phyloP scores from a whole-genome alignment of 2,329 filamentous ascomycete genomes.

The Lachnellula cervina region DNA sequence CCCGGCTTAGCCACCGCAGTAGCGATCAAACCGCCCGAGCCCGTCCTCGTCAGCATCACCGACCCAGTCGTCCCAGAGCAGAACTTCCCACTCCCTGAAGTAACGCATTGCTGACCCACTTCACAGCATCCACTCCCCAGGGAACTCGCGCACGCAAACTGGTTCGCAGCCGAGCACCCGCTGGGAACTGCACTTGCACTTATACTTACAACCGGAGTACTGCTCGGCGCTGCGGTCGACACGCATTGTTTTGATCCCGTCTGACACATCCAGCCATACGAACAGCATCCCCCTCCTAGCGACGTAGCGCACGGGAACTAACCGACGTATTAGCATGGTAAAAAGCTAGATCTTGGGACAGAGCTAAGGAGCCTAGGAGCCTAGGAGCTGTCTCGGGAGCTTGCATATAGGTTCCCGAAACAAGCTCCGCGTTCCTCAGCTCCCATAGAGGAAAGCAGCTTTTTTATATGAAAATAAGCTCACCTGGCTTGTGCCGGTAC shows the following conservation, averaged over 20 bases:
- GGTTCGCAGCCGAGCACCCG: conserved; percentile 43
- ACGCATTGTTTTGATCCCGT: conserved; percentile 32
- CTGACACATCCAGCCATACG: conserved; percentile 41
- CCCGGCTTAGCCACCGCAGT: conserved; percentile 26
- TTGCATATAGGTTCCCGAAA: too few species aligned
- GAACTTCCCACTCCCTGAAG: conserved; percentile 33
- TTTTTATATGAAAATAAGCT: too few species aligned
- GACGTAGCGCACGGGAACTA: conserved; percentile 32
- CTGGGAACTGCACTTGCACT: conserved; percentile 35
- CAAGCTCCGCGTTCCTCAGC: too few species aligned
- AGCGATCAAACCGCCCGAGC: conserved; percentile 30
- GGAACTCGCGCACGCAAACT: conserved; percentile 38
- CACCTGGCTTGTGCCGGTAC: conserved; percentile 24
- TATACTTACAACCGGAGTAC: conserved; percentile 31
- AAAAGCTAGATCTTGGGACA: too few species aligned
- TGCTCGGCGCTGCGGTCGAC: conserved; percentile 22
- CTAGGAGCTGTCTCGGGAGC: too few species aligned
- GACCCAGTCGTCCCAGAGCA: conserved; percentile 35
- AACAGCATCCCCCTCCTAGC: conserved; percentile 41
- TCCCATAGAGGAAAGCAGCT: too few species aligned
- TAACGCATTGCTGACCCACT: conserved; percentile 40
- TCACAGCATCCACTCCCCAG: conserved; percentile 48
- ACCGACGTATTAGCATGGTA: too few species aligned
- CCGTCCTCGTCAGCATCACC: conserved; percentile 27
- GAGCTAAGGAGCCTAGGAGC: too few species aligned